These are phyloP conservation scores for Wickerhamiella shivajii DNA, from an alignment of 805 yeast genomes.

Conservation along the genomic window DNA sequence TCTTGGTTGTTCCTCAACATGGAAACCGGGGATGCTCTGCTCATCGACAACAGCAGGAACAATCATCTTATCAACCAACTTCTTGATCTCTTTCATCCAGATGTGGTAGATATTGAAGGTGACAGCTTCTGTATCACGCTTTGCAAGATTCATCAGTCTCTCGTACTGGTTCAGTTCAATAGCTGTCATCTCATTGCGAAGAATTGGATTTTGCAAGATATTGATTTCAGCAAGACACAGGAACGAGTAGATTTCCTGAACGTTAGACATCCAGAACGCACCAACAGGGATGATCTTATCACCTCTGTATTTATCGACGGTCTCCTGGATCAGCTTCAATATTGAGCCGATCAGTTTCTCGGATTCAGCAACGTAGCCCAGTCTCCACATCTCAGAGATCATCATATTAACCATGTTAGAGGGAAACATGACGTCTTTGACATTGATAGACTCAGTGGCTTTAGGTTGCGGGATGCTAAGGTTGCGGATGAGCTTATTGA, in stretches of 20 bases:
- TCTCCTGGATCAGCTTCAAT: constrained; percentile 69
- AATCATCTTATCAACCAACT: constrained; percentile 77
- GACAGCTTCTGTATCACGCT: constrained; percentile 84
- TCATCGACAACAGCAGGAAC: constrained; percentile 90
- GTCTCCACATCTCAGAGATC: constrained; percentile 94
- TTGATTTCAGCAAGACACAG: constrained; percentile 87
- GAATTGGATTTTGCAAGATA: constrained; percentile 69
- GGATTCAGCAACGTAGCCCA: constrained; percentile 82
- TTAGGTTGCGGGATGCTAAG: constrained; percentile 76
- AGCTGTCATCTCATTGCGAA: constrained; percentile 73
- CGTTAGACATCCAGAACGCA: constrained; percentile 94
- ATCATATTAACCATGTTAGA: constrained; percentile 87
- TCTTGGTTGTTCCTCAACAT: constrained; percentile 70
- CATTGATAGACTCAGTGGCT: constrained; percentile 65
- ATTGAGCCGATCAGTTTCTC: constrained; percentile 86
- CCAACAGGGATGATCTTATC: constrained; percentile 83
- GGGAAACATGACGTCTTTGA: constrained; percentile 90
- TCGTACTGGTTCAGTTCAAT: constrained; percentile 82
- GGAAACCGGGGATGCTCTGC: constrained; percentile 91
- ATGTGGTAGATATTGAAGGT: constrained; percentile 89
- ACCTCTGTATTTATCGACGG: constrained; percentile 65
- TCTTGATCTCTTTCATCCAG: constrained; percentile 94
- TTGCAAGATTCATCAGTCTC: constrained; percentile 75
- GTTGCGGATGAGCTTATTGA: constrained; percentile 44
- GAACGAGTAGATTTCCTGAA: constrained; percentile 88